These are phyloP conservation scores for Scleroderma citrinum DNA, from an alignment of 768 basidiomycete species.

Conservation along the genomic window DNA sequence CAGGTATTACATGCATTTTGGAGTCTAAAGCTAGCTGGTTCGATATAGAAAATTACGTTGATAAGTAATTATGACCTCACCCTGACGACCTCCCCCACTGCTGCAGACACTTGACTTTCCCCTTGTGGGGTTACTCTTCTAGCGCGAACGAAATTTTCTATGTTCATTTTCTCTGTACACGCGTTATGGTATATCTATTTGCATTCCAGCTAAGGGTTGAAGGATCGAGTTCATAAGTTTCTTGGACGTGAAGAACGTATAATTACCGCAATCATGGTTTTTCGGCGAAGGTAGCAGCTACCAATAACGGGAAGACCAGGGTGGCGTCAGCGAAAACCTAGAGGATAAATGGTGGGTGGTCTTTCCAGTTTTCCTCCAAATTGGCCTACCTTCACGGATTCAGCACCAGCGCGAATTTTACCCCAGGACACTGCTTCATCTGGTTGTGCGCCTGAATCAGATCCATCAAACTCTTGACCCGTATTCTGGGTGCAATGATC, in stretches of 20 bases:
- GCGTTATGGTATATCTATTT: too few relatives aligned
- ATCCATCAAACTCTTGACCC: slow-evolving; percentile 98
- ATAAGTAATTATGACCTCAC: neutral
- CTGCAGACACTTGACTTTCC: neutral
- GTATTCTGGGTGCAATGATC: slow-evolving; percentile 60
- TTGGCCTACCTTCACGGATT: slow-evolving; percentile 66
- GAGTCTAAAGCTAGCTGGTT: slow-evolving; percentile 4
- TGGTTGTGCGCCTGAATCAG: slow-evolving; percentile 93
- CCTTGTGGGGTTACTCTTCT: too few relatives aligned
- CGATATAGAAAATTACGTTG: neutral
- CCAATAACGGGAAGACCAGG: slow-evolving; percentile 89
- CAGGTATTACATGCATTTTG: neutral
- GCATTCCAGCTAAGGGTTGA: too few relatives aligned
- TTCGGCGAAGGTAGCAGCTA: slow-evolving; percentile 88
- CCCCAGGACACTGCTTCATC: slow-evolving; percentile 99
- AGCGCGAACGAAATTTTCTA: too few relatives aligned
- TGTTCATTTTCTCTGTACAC: too few relatives aligned
- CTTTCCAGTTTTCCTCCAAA: neutral
- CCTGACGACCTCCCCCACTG: neutral
- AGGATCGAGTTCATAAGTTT: too few relatives aligned
- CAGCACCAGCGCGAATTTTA: slow-evolving; percentile 84
- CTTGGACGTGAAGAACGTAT: too few relatives aligned
- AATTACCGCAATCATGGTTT: slow-evolving; percentile 14
- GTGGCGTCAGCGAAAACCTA: slow-evolving; percentile 94
- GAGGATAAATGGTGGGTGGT: slow-evolving; percentile 58